Base-by-base conservation (phyloP, 352 stramenopile genomes). In the Phytophthora pinifolia region DNA sequence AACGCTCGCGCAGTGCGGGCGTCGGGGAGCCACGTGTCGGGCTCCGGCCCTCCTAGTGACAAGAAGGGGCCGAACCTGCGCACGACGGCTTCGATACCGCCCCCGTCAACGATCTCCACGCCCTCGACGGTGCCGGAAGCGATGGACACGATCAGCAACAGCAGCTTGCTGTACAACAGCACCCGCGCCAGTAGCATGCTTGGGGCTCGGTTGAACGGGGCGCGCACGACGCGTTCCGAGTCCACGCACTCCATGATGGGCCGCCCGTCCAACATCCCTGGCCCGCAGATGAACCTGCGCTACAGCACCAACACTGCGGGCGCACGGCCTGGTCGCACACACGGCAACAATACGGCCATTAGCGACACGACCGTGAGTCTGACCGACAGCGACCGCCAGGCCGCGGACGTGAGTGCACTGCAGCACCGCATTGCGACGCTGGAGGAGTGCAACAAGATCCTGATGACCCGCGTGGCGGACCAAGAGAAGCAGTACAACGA, bases 401-500 rank as follows among this genome's bases (percentile, higher is more conserved):
- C 69, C 9, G 62, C 59, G 22, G 82, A 92, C 37, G 67, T 89
- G 25, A 54, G 55, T 27, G 65, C 41, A n/a, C 54, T 91, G 20
- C 60, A 86, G 49, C 54, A 83, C 29, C 83, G 79, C 2, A 67
- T 94, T 27, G 53, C 54, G 14, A 70, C 66, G 32, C 61, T 94
- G 9, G 82, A 92, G 33, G 78, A 89, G 44, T 76, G 77, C 58
- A 94, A 94, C 75, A 83, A 86, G 46, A 59, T 79, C 36, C 60
- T 94, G 8, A 65, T 88, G 50, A 86, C 64, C 12, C 80, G 82
- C 17, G 66, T 92, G 34, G 64, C 65, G 0, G 76, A 91, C 35
- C 82, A 92, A 62, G 79, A 94, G 70, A 88, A 86, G 38, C 84
- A 94, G 59, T 91, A 94, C 67, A 83, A 88, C 45, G 79, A 94